phyloP scores from a whole-genome alignment of 345 rosid genomes.

The Excoecaria cochinchinensis region DNA sequence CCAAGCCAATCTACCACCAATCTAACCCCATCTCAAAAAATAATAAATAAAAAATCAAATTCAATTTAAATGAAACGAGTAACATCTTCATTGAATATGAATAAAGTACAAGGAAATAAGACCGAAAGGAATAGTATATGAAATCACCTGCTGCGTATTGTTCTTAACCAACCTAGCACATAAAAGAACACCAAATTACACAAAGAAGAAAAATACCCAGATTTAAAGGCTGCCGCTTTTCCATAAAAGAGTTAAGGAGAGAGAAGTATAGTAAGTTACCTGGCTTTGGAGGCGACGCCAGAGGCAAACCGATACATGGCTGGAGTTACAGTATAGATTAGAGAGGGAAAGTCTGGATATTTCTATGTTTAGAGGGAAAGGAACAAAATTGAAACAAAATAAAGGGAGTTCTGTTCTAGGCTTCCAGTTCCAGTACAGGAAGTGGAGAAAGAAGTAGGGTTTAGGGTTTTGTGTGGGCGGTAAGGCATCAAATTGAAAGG shows the following conservation, averaged over 20 bases:
- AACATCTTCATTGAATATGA: too few species aligned
- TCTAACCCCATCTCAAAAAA: background rate
- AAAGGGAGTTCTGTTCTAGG: too few species aligned
- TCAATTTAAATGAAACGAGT: background rate
- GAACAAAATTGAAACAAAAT: too few species aligned
- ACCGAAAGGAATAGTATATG: background rate
- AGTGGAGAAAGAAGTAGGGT: background rate
- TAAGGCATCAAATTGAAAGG: conserved; percentile 3
- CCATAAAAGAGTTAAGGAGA: background rate
- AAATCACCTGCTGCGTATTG: conserved; percentile 20
- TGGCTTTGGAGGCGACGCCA: conserved; percentile 27
- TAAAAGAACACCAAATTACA: background rate
- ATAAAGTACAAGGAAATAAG: background rate
- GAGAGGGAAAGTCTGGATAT: background rate
- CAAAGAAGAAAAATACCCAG: background rate
- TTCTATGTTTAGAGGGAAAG: background rate
- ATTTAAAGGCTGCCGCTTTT: background rate
- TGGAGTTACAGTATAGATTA: background rate
- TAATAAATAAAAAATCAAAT: background rate
- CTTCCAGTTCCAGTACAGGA: background rate
- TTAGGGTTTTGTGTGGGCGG: conserved; percentile 16
- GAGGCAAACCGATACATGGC: conserved; percentile 25
- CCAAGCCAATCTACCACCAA: conserved; percentile 24
- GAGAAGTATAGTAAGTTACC: background rate
- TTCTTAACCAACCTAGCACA: conserved; percentile 18